Percentiles rank a stretch among this genome's conserved stretches.
Evolutionary conservation across 129 eudicot species (phyloP).

Genomic region (Artemisia argyi): DNA sequence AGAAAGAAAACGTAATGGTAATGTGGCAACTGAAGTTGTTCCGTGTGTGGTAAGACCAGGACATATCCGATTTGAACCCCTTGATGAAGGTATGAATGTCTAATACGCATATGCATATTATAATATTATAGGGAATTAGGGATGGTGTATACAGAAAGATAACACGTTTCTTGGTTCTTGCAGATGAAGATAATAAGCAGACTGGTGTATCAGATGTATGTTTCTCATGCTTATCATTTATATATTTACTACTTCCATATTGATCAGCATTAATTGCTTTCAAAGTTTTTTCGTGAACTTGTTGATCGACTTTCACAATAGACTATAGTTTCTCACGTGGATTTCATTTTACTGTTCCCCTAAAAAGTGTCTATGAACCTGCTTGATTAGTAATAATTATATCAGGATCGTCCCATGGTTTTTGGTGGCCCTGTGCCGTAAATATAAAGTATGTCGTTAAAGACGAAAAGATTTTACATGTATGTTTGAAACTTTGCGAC

Average conservation of each 20-base stretch:
- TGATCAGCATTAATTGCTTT: neutral
- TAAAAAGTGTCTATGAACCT: neutral
- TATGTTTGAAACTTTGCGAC: neutral
- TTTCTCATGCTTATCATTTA: conserved; percentile 6
- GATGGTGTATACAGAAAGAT: conserved; percentile 6
- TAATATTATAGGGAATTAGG: neutral
- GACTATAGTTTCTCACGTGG: neutral
- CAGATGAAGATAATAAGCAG: conserved; percentile 54
- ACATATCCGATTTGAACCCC: conserved; percentile 84
- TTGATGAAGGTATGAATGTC: conserved; percentile 53
- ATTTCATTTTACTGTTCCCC: neutral
- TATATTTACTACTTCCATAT: neutral
- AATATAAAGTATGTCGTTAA: no score
- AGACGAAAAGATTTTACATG: neutral
- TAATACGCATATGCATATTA: conserved; percentile 1
- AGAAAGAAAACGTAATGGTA: conserved; percentile 39
- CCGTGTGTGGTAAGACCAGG: conserved; percentile 83
- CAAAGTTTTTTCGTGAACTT: neutral
- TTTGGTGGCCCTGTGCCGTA: no score
- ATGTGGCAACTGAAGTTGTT: conserved; percentile 47
- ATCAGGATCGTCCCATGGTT: no score
- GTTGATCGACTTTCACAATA: conserved; percentile 4
- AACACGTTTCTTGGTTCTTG: conserved; percentile 31
- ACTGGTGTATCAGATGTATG: conserved; percentile 52
- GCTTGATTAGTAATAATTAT: no score